Evolutionary conservation across 371 early-diverging fungal genomes (phyloP).

Genomic region (Apophysomyces ossiformis): DNA sequence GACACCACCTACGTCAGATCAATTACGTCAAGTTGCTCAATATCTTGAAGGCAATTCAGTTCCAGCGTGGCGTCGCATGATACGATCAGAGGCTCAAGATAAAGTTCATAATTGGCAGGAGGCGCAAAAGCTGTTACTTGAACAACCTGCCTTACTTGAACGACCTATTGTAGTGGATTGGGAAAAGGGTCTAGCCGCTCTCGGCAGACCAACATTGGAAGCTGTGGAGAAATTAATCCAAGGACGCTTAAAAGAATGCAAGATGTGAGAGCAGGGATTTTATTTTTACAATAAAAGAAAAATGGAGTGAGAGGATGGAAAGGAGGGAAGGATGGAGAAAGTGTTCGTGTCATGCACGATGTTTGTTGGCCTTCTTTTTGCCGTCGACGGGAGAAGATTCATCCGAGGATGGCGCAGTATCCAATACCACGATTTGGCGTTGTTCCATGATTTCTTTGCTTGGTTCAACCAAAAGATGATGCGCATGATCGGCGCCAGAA

Average conservation of each 20-base stretch:
- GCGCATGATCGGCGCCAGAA: conserved; percentile 39
- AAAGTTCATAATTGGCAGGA: conserved; percentile 19
- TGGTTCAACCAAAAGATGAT: conserved; percentile 43
- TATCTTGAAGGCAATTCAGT: conserved; percentile 14
- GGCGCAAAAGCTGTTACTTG: conserved; percentile 15
- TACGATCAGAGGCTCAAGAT: conserved; percentile 17
- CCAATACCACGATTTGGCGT: conserved; percentile 31
- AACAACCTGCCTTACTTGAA: conserved; percentile 17
- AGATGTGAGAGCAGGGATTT: neutral
- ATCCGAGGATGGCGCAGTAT: conserved; percentile 11
- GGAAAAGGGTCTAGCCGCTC: conserved; percentile 38
- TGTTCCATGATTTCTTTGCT: conserved; percentile 30
- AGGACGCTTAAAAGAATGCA: neutral
- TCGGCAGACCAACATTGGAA: conserved; percentile 32
- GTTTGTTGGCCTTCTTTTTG: conserved; percentile 12
- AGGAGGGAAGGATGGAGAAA: neutral
- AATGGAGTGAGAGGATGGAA: neutral
- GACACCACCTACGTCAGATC: conserved; percentile 25
- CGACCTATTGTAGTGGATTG: conserved; percentile 56
- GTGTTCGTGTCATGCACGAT: neutral
- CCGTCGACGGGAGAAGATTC: neutral
- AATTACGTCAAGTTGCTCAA: conserved; percentile 24
- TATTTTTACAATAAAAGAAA: neutral
- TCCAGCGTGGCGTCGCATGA: conserved; percentile 18
- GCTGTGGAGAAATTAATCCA: conserved; percentile 18